These are phyloP conservation scores for Setomelanomma holmii DNA, from an alignment of 2,329 filamentous ascomycete genomes.

Conservation along the genomic window DNA sequence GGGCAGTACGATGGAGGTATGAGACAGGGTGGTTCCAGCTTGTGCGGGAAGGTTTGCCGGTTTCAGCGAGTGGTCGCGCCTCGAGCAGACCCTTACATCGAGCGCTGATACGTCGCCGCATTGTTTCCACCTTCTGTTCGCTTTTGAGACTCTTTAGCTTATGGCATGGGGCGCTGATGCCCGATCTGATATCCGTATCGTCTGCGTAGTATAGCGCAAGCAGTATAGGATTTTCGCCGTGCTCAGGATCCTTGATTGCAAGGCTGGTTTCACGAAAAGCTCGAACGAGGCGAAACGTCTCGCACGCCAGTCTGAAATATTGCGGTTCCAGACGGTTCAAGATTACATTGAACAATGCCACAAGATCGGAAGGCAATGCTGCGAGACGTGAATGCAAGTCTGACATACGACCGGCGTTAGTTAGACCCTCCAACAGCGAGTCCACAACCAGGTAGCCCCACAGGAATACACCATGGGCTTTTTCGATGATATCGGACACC, in stretches of 20 bases:
- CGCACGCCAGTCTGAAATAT: conserved; percentile 14
- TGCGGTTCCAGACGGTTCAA: conserved; percentile 10
- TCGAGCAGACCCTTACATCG: conserved; percentile 21
- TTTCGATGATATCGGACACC: conserved; percentile 7
- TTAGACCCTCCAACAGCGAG: conserved; percentile 15
- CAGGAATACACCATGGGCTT: conserved; percentile 25
- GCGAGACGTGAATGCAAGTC: conserved; percentile 14
- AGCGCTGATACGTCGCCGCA: conserved; percentile 7
- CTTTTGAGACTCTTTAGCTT: neutral
- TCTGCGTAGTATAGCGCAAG: conserved; percentile 4
- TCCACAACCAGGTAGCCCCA: conserved; percentile 25
- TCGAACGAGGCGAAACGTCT: conserved; percentile 13
- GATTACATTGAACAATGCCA: conserved; percentile 19
- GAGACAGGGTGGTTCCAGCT: neutral
- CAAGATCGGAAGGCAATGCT: conserved; percentile 15
- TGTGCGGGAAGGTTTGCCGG: neutral
- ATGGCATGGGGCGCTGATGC: neutral
- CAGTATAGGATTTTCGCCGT: neutral
- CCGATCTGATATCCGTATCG: neutral
- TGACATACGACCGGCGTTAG: conserved; percentile 9
- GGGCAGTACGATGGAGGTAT: conserved; percentile 19
- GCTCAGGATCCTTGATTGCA: neutral
- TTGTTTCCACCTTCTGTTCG: neutral
- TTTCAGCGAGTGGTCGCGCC: neutral
- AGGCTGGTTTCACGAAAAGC: neutral